Percentiles rank a stretch among this genome's conserved stretches.
Evolutionary conservation across 495 filamentous ascomycete genomes (phyloP).

Genomic region (Talaromyces proteolyticus): DNA sequence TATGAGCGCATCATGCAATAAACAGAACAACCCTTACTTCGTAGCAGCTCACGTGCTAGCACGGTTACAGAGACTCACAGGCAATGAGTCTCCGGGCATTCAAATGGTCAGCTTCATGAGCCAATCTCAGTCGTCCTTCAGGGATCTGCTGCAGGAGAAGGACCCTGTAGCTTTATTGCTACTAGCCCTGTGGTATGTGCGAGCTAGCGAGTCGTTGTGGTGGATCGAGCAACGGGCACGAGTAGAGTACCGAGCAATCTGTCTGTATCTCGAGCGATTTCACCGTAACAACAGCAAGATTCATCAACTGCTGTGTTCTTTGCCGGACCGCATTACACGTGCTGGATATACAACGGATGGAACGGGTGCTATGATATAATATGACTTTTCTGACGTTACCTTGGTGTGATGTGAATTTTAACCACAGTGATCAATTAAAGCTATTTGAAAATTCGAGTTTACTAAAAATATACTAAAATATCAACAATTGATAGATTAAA

Average conservation of each 20-base stretch:
- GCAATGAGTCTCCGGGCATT: slow-evolving; percentile 4
- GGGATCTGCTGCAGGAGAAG: slow-evolving; percentile 17
- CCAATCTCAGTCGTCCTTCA: slow-evolving; percentile 8
- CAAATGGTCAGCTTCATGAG: slow-evolving; percentile 14
- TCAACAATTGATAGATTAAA: too few species aligned
- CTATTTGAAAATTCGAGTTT: too few species aligned
- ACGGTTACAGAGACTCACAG: slow-evolving; percentile 8
- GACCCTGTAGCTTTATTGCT: slow-evolving; percentile 33
- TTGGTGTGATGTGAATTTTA: too few species aligned
- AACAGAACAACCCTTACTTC: slow-evolving; percentile 25
- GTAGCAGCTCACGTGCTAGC: slow-evolving; percentile 18
- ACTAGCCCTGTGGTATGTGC: slow-evolving; percentile 25
- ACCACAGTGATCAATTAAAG: too few species aligned
- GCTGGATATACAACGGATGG: too few species aligned
- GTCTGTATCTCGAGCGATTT: slow-evolving; percentile 22
- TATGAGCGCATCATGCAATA: neutral
- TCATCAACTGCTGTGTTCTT: neutral
- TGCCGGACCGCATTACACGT: too few species aligned
- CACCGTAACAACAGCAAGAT: neutral
- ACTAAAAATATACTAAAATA: too few species aligned
- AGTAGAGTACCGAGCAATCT: slow-evolving; percentile 35
- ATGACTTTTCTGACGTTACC: too few species aligned
- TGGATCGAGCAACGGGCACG: slow-evolving; percentile 25
- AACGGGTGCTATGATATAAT: too few species aligned
- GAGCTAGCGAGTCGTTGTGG: slow-evolving; percentile 20